Percentiles rank a stretch among this genome's conserved stretches.
Conservation (phyloP, 768 basidiomycete species). For the Imleria badia region DNA sequence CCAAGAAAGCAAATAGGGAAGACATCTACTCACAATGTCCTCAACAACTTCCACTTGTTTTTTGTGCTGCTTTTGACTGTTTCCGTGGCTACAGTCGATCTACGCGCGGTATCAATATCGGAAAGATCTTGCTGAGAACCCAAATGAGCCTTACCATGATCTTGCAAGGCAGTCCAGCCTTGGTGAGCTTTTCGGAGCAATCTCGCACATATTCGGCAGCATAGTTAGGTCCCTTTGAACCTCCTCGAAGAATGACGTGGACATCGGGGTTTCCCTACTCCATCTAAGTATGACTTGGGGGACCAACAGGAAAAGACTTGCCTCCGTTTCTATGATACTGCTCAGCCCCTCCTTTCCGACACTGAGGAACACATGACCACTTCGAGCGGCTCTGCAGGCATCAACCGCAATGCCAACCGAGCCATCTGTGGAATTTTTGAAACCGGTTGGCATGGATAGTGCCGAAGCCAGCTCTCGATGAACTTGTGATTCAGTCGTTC, state of each 20-base stretch:
- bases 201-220: constrained; percentile 74
- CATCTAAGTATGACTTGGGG: constrained; percentile 2
- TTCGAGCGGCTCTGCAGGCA: constrained; percentile 89
- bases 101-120: constrained; percentile 29
- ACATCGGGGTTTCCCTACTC: constrained; percentile 83
- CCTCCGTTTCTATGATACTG: constrained; percentile 93
- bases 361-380: constrained; percentile 92
- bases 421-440: constrained; percentile 99
- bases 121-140: neutral
- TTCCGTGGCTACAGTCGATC: constrained; percentile 98
- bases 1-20: neutral
- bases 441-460: constrained; percentile 94
- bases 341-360: constrained; percentile 97
- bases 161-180: constrained; percentile 74
- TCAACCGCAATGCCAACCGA: constrained; percentile 89
- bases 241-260: constrained; percentile 93
- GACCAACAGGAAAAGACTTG: constrained; percentile 26
- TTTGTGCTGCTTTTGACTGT: constrained; percentile 87
- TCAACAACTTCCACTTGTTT: constrained; percentile 89
- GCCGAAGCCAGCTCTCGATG: constrained; percentile 87
- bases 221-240: constrained; percentile 88
- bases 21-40: constrained; percentile 64
- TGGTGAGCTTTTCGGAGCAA: constrained; percentile 69
- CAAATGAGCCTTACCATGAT: constrained; percentile 68
- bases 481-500: constrained; percentile 91